A percentile compares a stretch with the other conserved stretches of the same genome.
Evolutionary conservation across 371 early-diverging fungal genomes (phyloP).

Genomic region (Amoeboaphelidium protococcarum): DNA sequence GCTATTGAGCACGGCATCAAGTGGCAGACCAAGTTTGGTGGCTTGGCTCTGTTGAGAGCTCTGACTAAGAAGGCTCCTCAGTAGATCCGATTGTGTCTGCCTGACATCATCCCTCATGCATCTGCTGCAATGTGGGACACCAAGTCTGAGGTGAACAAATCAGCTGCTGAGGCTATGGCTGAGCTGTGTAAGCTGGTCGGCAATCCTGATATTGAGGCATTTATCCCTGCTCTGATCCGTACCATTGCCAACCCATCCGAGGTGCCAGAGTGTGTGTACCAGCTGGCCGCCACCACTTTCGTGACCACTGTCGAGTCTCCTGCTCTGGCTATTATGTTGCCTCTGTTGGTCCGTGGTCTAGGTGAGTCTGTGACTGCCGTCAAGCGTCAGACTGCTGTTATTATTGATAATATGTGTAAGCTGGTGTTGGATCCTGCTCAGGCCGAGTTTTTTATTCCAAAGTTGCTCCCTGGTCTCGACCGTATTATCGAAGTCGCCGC

Average conservation of each 20-base stretch:
- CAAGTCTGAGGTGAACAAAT: conserved; percentile 16
- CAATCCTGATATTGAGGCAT: conserved; percentile 42
- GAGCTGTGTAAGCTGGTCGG: conserved; percentile 36
- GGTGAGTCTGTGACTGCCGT: conserved; percentile 27
- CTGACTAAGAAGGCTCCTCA: conserved; percentile 3
- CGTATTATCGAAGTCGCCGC: conserved; percentile 44
- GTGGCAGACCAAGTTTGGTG: not conserved
- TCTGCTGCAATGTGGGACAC: conserved; percentile 15
- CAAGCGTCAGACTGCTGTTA: conserved; percentile 49
- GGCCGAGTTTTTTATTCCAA: conserved; percentile 51
- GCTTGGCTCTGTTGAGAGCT: not conserved
- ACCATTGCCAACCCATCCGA: conserved; percentile 45
- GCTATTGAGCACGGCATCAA: not conserved
- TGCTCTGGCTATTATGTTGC: conserved; percentile 52
- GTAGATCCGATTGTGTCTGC: conserved; percentile 13
- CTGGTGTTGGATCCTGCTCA: conserved; percentile 47
- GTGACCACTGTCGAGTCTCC: conserved; percentile 47
- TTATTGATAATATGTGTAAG: conserved; percentile 62
- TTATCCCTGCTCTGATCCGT: conserved; percentile 30
- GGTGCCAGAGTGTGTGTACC: conserved; percentile 33
- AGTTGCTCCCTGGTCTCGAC: conserved; percentile 44
- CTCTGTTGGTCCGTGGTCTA: conserved; percentile 47
- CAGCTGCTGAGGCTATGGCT: conserved; percentile 27
- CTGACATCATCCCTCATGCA: conserved; percentile 16
- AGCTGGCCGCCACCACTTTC: conserved; percentile 40